Base-by-base conservation (phyloP, 2,329 filamentous ascomycete genomes). In the Penicillium sp. region DNA sequence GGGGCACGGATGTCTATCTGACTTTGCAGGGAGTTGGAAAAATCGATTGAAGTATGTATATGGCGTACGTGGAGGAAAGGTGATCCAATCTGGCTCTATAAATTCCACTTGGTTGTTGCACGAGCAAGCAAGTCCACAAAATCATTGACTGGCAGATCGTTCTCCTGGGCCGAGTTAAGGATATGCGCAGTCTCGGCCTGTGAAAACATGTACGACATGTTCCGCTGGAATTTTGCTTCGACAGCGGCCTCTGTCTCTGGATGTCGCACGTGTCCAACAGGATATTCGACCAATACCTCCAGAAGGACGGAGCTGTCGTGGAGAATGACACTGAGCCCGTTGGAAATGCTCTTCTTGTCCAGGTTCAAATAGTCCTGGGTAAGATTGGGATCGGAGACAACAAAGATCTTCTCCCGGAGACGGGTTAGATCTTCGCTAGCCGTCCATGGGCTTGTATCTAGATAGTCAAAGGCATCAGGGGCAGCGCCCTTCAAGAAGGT, bases 1-100 rank as follows among this genome's bases (percentile, higher is more conserved):
- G 94, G 94, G 94, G 85, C 0, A 85, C 84, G 4, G 84, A 87
- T 73, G 83, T 86, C 1, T 87, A 86, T 70, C 68, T 87, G 49
- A 85, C 80, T 47, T 63, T 86, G 57, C 76, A 81, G 59, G 83
- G 83, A 0, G 82, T 86, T 48, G 83, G 82, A 0, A 81, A 74
- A 56, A 69, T 79, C 45, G 65, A 67, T 45, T 74, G 61, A 70
- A 57, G 33, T 28, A 4, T 15, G 36, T 21, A 43, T 47, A 36
- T 42, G 21, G 23, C 18, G 28, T 8, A 6, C 33, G 8, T 34
- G 33, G 33, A 6, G 3, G 33, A 34, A 16, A 6, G 15, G 5
- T 1, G 33, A 34, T n/a, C 15, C 15, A 6, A n/a, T 34, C 33
- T 34, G 15, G 15, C 8, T 16, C 42, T 49, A 64, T 28, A 60